phyloP scores from a whole-genome alignment of 768 basidiomycete species.

The Crassisporium funariophilum region DNA sequence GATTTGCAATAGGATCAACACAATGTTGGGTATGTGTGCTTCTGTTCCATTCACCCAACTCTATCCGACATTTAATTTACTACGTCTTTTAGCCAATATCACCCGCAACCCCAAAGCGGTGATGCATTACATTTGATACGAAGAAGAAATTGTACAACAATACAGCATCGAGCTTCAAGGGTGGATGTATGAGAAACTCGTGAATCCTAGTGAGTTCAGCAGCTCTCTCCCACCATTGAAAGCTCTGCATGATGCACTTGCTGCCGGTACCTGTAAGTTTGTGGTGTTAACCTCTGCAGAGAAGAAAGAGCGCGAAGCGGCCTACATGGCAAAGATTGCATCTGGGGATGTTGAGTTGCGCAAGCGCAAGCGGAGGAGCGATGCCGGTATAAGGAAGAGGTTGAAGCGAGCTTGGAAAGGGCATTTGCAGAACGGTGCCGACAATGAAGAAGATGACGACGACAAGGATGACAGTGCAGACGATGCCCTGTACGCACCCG shows the following conservation, averaged over 20 bases:
- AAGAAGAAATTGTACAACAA: conserved; percentile 13
- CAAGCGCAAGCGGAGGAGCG: background rate
- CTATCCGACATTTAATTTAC: background rate
- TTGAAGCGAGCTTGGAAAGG: background rate
- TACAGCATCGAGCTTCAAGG: conserved; percentile 19
- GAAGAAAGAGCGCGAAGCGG: background rate
- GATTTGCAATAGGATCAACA: background rate
- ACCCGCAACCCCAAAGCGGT: conserved; percentile 4
- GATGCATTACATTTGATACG: conserved; percentile 22
- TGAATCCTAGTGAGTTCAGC: conserved; percentile 10
- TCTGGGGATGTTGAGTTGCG: background rate
- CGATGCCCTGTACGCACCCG: too few species aligned
- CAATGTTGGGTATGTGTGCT: background rate
- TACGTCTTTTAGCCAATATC: background rate
- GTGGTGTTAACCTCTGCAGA: background rate
- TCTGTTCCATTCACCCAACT: too few species aligned
- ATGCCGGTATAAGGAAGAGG: background rate
- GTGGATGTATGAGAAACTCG: conserved; percentile 16
- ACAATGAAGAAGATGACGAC: background rate
- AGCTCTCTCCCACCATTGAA: conserved; percentile 1
- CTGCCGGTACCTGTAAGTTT: conserved; percentile 4
- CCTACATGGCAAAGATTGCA: background rate
- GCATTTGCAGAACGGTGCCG: background rate
- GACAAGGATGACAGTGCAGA: too few species aligned
- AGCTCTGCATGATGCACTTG: background rate